Conservation (phyloP, 2,329 filamentous ascomycete species). For the Seiridium unicorne region DNA sequence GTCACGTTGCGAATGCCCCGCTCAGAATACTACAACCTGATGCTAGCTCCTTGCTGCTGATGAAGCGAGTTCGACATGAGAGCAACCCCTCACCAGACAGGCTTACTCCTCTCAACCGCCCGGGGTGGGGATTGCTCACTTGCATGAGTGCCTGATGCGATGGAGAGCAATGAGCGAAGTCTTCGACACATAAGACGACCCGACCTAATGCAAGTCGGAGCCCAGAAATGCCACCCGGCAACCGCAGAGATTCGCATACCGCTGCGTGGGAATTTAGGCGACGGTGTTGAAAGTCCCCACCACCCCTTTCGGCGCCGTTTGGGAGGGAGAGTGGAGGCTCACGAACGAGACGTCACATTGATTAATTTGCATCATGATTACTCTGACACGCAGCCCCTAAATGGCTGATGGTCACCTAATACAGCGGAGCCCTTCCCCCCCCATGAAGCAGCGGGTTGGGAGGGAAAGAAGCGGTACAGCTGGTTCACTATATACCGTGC, state of each 20-base stretch:
- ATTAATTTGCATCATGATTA: conserved; percentile 3
- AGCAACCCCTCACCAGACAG: background rate
- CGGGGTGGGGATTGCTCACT: background rate
- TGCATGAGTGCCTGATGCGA: conserved; percentile 1
- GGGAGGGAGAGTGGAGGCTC: conserved; percentile 2
- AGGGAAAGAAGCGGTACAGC: background rate
- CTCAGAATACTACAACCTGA: background rate
- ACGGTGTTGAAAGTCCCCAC: background rate
- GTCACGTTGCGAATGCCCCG: background rate
- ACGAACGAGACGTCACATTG: conserved; percentile 4
- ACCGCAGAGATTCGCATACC: background rate
- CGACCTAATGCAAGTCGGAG: background rate
- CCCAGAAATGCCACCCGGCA: background rate
- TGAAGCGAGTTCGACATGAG: conserved; percentile 1
- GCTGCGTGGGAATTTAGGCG: background rate
- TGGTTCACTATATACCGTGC: background rate
- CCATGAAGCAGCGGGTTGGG: background rate
- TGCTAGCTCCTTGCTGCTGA: background rate
- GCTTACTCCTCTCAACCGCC: background rate
- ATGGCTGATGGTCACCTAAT: background rate
- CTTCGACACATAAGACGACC: background rate
- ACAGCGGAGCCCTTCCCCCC: background rate
- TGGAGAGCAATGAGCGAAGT: background rate
- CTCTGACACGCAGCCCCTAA: conserved; percentile 1
- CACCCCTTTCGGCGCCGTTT: background rate